A percentile compares a stretch with the other conserved stretches of the same genome.
Evolutionary conservation across 176 grass and related monocot species (phyloP).

Genomic region (Oryza nivara): DNA sequence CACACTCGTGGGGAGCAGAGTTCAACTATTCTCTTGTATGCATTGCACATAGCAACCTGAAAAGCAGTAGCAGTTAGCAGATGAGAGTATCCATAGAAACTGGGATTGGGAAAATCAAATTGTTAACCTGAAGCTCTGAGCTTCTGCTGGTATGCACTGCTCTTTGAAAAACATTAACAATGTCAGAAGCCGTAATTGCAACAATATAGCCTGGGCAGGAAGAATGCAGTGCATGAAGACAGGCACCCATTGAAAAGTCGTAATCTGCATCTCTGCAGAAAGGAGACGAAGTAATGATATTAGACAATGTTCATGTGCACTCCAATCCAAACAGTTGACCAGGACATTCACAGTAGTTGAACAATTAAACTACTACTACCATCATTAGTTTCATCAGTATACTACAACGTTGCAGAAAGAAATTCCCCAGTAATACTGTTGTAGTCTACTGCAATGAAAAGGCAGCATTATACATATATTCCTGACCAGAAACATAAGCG

Average conservation of each 20-base stretch:
- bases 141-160: slow-evolving; percentile 61
- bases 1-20: slow-evolving; percentile 76
- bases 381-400: not conserved
- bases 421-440: not conserved
- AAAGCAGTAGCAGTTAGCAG: slow-evolving; percentile 34
- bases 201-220: slow-evolving; percentile 74
- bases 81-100: slow-evolving; percentile 3
- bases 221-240: slow-evolving; percentile 83
- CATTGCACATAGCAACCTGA: slow-evolving; percentile 83
- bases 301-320: slow-evolving; percentile 4
- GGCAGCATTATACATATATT: not conserved
- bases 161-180: slow-evolving; percentile 69
- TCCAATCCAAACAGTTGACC: not conserved
- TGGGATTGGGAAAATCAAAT: slow-evolving; percentile 16
- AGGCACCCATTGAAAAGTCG: slow-evolving; percentile 79
- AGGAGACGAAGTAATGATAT: slow-evolving; percentile 13
- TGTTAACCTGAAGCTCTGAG: slow-evolving; percentile 87
- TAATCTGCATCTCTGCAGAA: slow-evolving; percentile 74
- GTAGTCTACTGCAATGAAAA: not conserved
- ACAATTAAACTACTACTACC: not conserved
- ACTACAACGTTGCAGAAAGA: slow-evolving; percentile 12
- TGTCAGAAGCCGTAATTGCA: slow-evolving; percentile 77
- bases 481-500: too few species aligned
- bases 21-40: slow-evolving; percentile 84
- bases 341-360: not conserved